Evolutionary conservation across 1,284 basidiomycete genomes (phyloP), one percentile per base, ranked within the genome.

Genomic region (Leucocoprinus gongylophorus): DNA sequence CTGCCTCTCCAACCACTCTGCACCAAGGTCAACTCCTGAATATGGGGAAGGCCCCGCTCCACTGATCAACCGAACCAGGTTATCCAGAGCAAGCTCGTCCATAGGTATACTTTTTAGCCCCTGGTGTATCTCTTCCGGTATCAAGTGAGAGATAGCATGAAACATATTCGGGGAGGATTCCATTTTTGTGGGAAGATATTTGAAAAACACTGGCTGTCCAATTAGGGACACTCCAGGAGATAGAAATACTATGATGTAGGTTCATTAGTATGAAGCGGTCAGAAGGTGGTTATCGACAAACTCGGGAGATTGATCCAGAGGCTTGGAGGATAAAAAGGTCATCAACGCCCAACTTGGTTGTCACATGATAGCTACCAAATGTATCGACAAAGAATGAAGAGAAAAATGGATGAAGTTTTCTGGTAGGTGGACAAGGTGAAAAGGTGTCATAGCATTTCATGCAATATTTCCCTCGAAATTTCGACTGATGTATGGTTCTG

Each of bases 11-110:
- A 44, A 45, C 63, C 63, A 64, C 46, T 57, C 53, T 21, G 45
- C 51, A 10, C 50, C 54, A 17, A 50, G 48, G 38, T 61, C 58
- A 9, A 48, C 23, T 2, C 59, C 53, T 17, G 60, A 54, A 29
- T 55, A 46, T 23, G 61, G 48, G 42, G 55, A 57, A 52, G 58
- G 62, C 40, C 61, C 59, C 13, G 61, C 62, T 38, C 63, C 63
- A 50, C 44, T 55, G 45, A 64, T 50, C 39, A 64, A 59, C 38
- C 60, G 55, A 47, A 64, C 60, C 3, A 64, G 47, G 28, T 57
- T 57, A 42, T 63, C 62, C 23, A 64, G 55, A 13, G 58, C 39
- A 18, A 44, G 41, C 48, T 61, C 38, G 49, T 62, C 61, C 46
- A 51, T 50, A 8, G 59, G 51, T 18, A 58, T 50, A 38, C 55